Base-by-base conservation (phyloP, 805 yeast species). In the Candida incommunis region DNA sequence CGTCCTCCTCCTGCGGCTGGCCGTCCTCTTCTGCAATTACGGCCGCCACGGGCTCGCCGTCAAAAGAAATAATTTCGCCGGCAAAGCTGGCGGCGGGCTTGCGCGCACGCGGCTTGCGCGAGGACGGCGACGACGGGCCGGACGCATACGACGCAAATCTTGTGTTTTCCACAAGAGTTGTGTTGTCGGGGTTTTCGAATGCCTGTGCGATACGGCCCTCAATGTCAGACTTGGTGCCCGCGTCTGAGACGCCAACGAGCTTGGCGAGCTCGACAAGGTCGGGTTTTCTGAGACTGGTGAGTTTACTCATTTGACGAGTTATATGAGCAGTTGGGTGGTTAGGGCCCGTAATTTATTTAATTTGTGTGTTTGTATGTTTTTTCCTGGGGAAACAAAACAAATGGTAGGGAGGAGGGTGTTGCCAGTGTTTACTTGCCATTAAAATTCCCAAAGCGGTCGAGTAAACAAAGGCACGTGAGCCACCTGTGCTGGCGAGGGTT, bases 181-280 rank as follows among this genome's bases (percentile, higher is more conserved):
- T n/a, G 37, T 9, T 16, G 5, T 7, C 11, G n/a, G 37, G 37
- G 18, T 31, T 7, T 11, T 5, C 11, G n/a, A 31, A 9, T 7
- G 43, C 43, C 24, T 45, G 40, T 16, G 50, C 23, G 42, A 61
- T 55, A 9, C 63, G 53, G 3, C 50, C 50, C 43, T 59, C 64
- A 22, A 61, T 40, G 18, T 57, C 64, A 24, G 43, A 35, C 46
- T 59, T 60, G 43, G 52, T 29, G 16, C 65, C 65, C 7, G 55
- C 58, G 5, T 54, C 16, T 18, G 51, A 52, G 44, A 68, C 49
- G 23, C 59, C 58, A 48, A 69, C 61, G 29, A 55, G 57, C 15
- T 53, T 47, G 20, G 71, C 69, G 42, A 69, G 52, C 18, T 57
- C 58, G 45, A 61, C 59, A 43, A 69, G 60, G 21, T 61, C 61